phyloP scores from a whole-genome alignment of 345 rosid genomes.

The Luvunga scandens region DNA sequence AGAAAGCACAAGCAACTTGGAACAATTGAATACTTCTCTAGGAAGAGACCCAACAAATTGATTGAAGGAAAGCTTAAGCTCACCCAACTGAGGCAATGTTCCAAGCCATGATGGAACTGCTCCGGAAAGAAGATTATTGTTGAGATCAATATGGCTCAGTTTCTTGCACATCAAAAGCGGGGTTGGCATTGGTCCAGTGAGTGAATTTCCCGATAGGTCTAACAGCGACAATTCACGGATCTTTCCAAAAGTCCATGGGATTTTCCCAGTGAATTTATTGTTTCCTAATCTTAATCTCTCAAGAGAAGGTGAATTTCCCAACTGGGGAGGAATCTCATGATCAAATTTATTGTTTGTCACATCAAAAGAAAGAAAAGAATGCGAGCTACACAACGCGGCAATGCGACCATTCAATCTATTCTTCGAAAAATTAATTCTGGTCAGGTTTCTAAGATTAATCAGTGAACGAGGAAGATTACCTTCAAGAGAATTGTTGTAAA shows the following conservation, averaged over 20 bases:
- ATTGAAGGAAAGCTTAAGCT: constrained; percentile 79
- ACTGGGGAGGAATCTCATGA: constrained; percentile 56
- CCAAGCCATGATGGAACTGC: constrained; percentile 78
- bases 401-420: constrained; percentile 78
- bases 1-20: constrained; percentile 66
- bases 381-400: constrained; percentile 57
- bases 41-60: constrained; percentile 65
- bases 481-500: constrained; percentile 84
- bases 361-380: constrained; percentile 74
- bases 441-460: constrained; percentile 57
- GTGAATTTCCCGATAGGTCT: constrained; percentile 72
- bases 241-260: constrained; percentile 81
- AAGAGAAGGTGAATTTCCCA: constrained; percentile 75
- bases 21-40: constrained; percentile 57
- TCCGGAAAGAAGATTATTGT: constrained; percentile 75
- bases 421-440: constrained; percentile 76
- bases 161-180: constrained; percentile 73
- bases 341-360: constrained; percentile 69
- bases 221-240: constrained; percentile 58
- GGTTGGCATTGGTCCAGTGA: constrained; percentile 61
- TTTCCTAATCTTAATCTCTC: constrained; percentile 82
- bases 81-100: constrained; percentile 57
- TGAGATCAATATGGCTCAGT: constrained; percentile 75
- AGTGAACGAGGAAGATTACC: constrained; percentile 71
- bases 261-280: constrained; percentile 66